Percentiles rank a stretch among this genome's conserved stretches.
phyloP scores from a whole-genome alignment of 2,329 filamentous ascomycete genomes.

The Delphinella strobiligena region DNA sequence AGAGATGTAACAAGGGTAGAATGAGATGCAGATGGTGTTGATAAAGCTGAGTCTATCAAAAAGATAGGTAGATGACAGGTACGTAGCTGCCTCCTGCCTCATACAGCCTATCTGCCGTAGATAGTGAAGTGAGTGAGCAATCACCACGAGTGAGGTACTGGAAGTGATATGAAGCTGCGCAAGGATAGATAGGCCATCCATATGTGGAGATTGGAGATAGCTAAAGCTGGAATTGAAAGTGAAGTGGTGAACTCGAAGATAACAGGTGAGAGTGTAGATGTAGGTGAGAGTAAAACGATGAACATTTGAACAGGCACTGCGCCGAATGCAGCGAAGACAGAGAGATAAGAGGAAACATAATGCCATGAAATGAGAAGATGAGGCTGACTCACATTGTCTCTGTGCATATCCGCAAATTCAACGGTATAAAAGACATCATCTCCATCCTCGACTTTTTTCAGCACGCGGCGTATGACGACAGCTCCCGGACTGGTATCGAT shows the following conservation, averaged over 20 bases:
- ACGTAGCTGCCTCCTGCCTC: no score
- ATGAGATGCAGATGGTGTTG: neutral
- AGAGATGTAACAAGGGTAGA: neutral
- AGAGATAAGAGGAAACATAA: no score
- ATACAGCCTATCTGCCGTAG: no score
- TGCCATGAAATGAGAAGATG: neutral
- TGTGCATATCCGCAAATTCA: conserved; percentile 26
- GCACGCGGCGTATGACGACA: conserved; percentile 25
- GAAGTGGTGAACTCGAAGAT: neutral
- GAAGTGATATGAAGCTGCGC: no score
- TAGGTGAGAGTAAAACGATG: neutral
- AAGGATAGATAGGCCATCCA: no score
- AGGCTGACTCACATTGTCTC: conserved; percentile 27
- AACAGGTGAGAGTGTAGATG: neutral
- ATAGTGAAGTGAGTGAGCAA: no score
- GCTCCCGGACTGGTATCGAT: conserved; percentile 17
- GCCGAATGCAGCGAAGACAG: no score
- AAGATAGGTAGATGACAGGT: no score
- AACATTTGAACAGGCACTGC: no score
- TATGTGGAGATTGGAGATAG: conserved; percentile 1
- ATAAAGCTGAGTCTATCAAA: no score
- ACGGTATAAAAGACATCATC: conserved; percentile 29
- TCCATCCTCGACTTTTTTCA: conserved; percentile 23
- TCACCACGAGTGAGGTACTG: no score
- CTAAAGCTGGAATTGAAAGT: neutral